A percentile compares a stretch with the other conserved stretches of the same genome.
phyloP scores from a whole-genome alignment of 352 stramenopile species.

The Pythium grandisporangium region DNA sequence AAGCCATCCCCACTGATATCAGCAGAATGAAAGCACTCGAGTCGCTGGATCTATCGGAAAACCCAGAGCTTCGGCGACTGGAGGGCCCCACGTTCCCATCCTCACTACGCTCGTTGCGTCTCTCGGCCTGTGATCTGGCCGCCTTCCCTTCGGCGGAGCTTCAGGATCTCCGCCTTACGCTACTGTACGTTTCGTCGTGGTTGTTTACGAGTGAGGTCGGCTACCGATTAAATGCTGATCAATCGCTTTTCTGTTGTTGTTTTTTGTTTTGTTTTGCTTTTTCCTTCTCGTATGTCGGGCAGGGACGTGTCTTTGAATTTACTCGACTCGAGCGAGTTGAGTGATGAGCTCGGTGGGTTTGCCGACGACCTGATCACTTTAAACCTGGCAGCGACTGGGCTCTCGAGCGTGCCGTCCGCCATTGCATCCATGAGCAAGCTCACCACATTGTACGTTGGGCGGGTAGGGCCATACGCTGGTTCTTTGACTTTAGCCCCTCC shows the following conservation, averaged over 20 bases:
- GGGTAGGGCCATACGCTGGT: too few species aligned
- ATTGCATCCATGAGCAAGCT: conserved; percentile 1
- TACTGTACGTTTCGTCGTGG: conserved; percentile 3
- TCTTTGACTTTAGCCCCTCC: too few species aligned
- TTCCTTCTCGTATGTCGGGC: neutral
- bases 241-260: too few species aligned
- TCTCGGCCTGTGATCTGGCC: conserved; percentile 4
- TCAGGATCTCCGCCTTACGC: conserved; percentile 1
- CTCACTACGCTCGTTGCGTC: neutral
- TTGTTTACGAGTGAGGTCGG: too few species aligned
- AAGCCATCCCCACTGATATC: neutral
- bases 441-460: conserved; percentile 8
- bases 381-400: conserved; percentile 8
- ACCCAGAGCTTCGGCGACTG: neutral
- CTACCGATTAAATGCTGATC: too few species aligned
- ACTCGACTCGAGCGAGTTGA: neutral
- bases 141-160: neutral
- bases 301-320: conserved; percentile 11
- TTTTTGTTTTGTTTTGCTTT: neutral
- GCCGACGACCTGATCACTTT: conserved; percentile 1
- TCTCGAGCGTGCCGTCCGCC: neutral
- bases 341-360: neutral
- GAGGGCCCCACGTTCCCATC: neutral
- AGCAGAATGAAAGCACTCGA: neutral
- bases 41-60: conserved; percentile 7